Evolutionary conservation across 2,329 filamentous ascomycete species (phyloP).

Genomic region (Xylaria sp.): DNA sequence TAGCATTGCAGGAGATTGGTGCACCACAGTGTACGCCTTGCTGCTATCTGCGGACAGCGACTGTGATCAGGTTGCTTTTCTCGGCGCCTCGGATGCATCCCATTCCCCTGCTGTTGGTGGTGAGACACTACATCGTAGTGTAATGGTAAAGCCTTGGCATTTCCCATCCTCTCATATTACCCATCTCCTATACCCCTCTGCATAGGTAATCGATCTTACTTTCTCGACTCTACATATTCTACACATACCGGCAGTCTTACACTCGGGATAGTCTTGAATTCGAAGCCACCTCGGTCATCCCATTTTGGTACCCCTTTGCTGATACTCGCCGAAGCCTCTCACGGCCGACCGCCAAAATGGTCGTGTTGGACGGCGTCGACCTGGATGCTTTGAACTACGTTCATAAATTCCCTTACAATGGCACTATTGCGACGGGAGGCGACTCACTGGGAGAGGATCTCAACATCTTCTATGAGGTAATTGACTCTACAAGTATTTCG

Average conservation of each 20-base stretch:
- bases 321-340: slow-evolving; percentile 15
- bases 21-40: slow-evolving; percentile 24
- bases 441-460: slow-evolving; percentile 74
- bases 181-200: slow-evolving; percentile 10
- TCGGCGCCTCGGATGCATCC: slow-evolving; percentile 26
- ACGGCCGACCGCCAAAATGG: slow-evolving; percentile 45
- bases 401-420: slow-evolving; percentile 69
- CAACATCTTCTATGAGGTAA: slow-evolving; percentile 81
- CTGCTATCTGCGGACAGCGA: slow-evolving; percentile 33
- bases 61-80: slow-evolving; percentile 30
- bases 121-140: slow-evolving; percentile 30
- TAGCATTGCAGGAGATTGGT: slow-evolving; percentile 17
- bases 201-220: not conserved
- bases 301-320: not conserved
- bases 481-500: slow-evolving; percentile 37
- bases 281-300: not conserved
- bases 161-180: slow-evolving; percentile 20
- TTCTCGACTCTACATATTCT: slow-evolving; percentile 7
- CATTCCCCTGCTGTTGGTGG: slow-evolving; percentile 23
- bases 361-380: slow-evolving; percentile 53
- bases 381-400: slow-evolving; percentile 58
- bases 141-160: slow-evolving; percentile 32
- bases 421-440: slow-evolving; percentile 71
- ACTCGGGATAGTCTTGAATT: slow-evolving; percentile 6
- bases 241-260: not conserved